These are phyloP conservation scores for Amanita subjunquillea DNA, from an alignment of 768 basidiomycete species.

Conservation along the genomic window DNA sequence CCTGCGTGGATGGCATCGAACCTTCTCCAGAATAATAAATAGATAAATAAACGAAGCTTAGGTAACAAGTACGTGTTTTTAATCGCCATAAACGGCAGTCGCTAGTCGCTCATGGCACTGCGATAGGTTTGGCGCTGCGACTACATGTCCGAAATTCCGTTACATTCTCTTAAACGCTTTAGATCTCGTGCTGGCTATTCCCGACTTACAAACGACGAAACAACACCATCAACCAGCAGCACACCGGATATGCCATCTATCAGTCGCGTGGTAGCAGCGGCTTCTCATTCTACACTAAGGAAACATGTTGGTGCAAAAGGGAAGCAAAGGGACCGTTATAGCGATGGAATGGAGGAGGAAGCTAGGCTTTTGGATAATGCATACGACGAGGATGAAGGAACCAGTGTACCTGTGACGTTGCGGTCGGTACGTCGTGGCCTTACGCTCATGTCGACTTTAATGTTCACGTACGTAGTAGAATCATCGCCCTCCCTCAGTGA, in stretches of 20 bases:
- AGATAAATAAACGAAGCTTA: no score
- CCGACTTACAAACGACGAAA: slow-evolving; percentile 25
- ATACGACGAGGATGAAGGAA: slow-evolving; percentile 19
- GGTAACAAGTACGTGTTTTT: no score
- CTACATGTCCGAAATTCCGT: slow-evolving; percentile 66
- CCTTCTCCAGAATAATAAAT: no score
- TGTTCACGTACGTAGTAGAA: slow-evolving; percentile 10
- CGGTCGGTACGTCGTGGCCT: slow-evolving; percentile 12
- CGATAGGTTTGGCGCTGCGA: background rate
- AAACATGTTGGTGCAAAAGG: slow-evolving; percentile 18
- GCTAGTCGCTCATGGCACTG: background rate
- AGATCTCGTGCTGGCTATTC: slow-evolving; percentile 37
- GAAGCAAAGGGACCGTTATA: slow-evolving; percentile 43
- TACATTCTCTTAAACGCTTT: slow-evolving; percentile 46
- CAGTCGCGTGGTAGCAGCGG: slow-evolving; percentile 11
- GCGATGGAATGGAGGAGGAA: slow-evolving; percentile 57
- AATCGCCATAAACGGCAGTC: no score
- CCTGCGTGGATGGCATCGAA: no score
- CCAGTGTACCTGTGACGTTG: slow-evolving; percentile 7
- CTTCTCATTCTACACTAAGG: slow-evolving; percentile 17
- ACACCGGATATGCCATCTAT: slow-evolving; percentile 9
- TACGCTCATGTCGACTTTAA: background rate
- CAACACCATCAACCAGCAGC: slow-evolving; percentile 11
- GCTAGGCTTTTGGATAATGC: slow-evolving; percentile 36
- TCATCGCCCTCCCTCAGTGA: slow-evolving; percentile 15